phyloP scores from a whole-genome alignment of 2,329 filamentous ascomycete genomes.

The Alternaria ventricosa region DNA sequence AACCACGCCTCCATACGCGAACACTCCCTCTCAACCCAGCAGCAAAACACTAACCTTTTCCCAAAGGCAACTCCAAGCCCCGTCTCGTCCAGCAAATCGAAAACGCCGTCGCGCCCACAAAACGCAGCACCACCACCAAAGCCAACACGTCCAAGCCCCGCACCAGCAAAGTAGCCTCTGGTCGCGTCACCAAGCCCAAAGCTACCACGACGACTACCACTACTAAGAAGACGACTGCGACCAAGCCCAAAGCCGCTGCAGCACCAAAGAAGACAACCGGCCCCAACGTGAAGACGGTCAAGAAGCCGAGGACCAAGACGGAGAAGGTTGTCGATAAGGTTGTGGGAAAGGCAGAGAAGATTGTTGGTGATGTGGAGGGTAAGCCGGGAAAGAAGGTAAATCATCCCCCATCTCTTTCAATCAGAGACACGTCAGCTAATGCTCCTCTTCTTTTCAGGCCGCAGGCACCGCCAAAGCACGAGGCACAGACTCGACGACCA shows the following conservation, averaged over 20 bases:
- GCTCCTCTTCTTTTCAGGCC: conserved; percentile 1
- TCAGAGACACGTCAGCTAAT: background rate
- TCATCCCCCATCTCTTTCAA: background rate
- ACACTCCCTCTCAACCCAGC: conserved; percentile 35
- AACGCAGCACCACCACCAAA: conserved; percentile 47
- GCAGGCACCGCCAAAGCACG: conserved; percentile 17
- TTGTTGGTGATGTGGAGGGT: conserved; percentile 28
- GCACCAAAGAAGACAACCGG: conserved; percentile 8
- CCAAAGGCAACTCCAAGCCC: conserved; percentile 52
- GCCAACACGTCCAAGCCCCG: conserved; percentile 45
- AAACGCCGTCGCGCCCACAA: conserved; percentile 51
- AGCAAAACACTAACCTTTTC: background rate
- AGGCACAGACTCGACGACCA: conserved; percentile 16
- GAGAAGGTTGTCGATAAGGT: conserved; percentile 39
- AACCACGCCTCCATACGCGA: background rate
- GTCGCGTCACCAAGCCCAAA: conserved; percentile 42
- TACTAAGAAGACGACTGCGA: conserved; percentile 13
- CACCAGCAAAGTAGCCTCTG: conserved; percentile 24
- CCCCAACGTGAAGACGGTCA: conserved; percentile 27
- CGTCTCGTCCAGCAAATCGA: conserved; percentile 60
- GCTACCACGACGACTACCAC: conserved; percentile 32
- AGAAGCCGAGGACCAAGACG: conserved; percentile 34
- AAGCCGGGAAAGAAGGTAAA: conserved; percentile 42
- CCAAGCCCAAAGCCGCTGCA: conserved; percentile 7
- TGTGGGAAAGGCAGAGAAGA: conserved; percentile 30